Base-by-base conservation (phyloP, 768 basidiomycete genomes). In the Termitomyces sp. region DNA sequence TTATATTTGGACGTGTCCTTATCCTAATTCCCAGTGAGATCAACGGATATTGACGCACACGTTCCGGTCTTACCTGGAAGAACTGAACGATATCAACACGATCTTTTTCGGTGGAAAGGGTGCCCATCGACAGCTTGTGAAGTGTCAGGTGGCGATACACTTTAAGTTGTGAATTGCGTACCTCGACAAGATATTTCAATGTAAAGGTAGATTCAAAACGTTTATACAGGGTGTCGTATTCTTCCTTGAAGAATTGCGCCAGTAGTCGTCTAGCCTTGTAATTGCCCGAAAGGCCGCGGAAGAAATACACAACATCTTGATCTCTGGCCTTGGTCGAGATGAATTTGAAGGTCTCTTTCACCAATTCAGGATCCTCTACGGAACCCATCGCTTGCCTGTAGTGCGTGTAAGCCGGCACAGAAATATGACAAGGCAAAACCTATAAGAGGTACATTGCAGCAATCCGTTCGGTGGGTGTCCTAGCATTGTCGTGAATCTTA, bases 1-100 rank as follows among this genome's bases (percentile, higher is more conserved):
- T 78, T 74, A 72, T 83, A 91, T 69, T 86, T 88, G 53, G 85
- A 83, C 6, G 78, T 83, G 69, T 90, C 84, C 71, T 84, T 87
- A 67, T 76, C 76, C 84, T 87, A 58, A 46, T 55, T 68, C 61
- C 53, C 68, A 46, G 61, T 68, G 14, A 41, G n/a, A 53, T 54
- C 61, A 57, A 50, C 46, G 26, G n/a, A n/a, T 24, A 42, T 51
- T 37, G 34, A 29, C 32, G 42, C 36, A 34, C 22, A 39, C 41
- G n/a, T n/a, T 52, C 72, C 69, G 4, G 14, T 22, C 57, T 53
- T 68, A 85, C 88, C 77, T 86, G 81, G 78, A 94, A 98, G 79
- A 92, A 96, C 4, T 72, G 79, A 52, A 79, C 78, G 14, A 84
- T 78, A 22, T 75, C 76, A 52, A 84, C 72, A 42, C 81, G 77